These are phyloP conservation scores for Aphanomyces stellatus DNA, from an alignment of 352 stramenopile genomes.

Conservation along the genomic window DNA sequence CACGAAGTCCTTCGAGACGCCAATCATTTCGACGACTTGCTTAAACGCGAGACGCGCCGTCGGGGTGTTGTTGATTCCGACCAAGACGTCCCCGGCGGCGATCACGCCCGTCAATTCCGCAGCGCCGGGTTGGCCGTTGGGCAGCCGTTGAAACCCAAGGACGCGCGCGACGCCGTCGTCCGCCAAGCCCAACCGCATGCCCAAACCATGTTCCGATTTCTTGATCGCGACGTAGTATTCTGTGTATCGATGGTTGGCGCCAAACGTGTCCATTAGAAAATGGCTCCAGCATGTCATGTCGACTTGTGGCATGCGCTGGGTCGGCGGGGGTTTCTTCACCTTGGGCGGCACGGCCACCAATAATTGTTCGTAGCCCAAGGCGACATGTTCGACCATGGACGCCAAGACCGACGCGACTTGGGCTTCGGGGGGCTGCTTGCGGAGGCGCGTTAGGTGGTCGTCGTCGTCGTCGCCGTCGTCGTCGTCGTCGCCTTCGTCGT, in stretches of 20 bases:
- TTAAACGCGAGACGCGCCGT: conserved; percentile 59
- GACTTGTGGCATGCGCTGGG: conserved; percentile 47
- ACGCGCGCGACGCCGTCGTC: conserved; percentile 50
- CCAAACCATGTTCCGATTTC: conserved; percentile 59
- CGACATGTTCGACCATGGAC: conserved; percentile 72
- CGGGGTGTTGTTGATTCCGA: conserved; percentile 62
- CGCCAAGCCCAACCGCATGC: conserved; percentile 69
- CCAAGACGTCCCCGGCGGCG: conserved; percentile 55
- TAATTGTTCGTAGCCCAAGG: conserved; percentile 56
- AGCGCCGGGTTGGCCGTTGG: conserved; percentile 62
- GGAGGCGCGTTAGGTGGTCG: conserved; percentile 26
- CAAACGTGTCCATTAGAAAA: conserved; percentile 25
- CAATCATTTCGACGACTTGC: conserved; percentile 66
- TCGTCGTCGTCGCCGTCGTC: conserved; percentile 48
- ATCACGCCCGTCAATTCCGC: conserved; percentile 71
- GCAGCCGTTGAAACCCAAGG: conserved; percentile 70
- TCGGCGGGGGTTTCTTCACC: conserved; percentile 22
- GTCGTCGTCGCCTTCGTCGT: conserved; percentile 39
- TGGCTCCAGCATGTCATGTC: conserved; percentile 38
- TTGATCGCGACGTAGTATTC: conserved; percentile 68
- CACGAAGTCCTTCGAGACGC: conserved; percentile 47
- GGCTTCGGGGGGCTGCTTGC: conserved; percentile 53
- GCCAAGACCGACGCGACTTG: conserved; percentile 69
- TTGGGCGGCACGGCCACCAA: conserved; percentile 32
- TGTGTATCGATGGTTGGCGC: conserved; percentile 31